Evolutionary conservation across 106 monocot species (phyloP).

Genomic region (Acorus calamus): DNA sequence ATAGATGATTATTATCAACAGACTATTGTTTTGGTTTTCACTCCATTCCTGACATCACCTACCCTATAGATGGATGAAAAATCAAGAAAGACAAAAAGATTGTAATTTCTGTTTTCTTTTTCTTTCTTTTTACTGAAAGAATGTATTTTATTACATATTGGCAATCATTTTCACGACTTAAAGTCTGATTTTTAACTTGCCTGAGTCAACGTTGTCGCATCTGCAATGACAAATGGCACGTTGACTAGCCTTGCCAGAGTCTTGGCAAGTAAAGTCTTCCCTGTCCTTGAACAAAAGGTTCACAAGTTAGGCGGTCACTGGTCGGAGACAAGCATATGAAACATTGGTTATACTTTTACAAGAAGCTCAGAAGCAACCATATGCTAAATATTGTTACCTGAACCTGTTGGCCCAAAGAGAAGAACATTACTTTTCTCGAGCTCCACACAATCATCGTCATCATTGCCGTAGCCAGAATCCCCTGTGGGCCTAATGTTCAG

Average conservation of each 20-base stretch:
- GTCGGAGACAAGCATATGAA: too few relatives aligned
- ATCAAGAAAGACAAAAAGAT: too few relatives aligned
- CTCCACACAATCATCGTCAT: slow-evolving; percentile 49
- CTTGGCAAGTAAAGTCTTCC: slow-evolving; percentile 83
- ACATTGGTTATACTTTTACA: too few relatives aligned
- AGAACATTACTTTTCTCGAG: slow-evolving; percentile 80
- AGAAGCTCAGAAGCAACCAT: slow-evolving; percentile 31
- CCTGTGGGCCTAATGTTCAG: slow-evolving; percentile 36
- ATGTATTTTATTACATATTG: neutral
- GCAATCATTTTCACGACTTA: neutral
- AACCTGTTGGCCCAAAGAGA: slow-evolving; percentile 63
- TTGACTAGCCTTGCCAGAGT: slow-evolving; percentile 70
- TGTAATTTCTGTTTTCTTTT: neutral
- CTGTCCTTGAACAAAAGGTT: slow-evolving; percentile 54
- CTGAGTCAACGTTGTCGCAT: slow-evolving; percentile 85
- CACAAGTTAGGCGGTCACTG: too few relatives aligned
- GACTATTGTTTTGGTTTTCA: too few relatives aligned
- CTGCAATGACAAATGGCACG: slow-evolving; percentile 86
- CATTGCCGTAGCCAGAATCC: slow-evolving; percentile 18
- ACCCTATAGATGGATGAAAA: too few relatives aligned
- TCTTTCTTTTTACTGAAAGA: neutral
- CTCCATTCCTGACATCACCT: too few relatives aligned
- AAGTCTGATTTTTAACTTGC: slow-evolving; percentile 15
- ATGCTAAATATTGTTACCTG: slow-evolving; percentile 28
- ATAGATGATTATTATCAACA: too few relatives aligned